Conservation (phyloP, 1,284 basidiomycete species). For the Fomitopsis schrenkii region DNA sequence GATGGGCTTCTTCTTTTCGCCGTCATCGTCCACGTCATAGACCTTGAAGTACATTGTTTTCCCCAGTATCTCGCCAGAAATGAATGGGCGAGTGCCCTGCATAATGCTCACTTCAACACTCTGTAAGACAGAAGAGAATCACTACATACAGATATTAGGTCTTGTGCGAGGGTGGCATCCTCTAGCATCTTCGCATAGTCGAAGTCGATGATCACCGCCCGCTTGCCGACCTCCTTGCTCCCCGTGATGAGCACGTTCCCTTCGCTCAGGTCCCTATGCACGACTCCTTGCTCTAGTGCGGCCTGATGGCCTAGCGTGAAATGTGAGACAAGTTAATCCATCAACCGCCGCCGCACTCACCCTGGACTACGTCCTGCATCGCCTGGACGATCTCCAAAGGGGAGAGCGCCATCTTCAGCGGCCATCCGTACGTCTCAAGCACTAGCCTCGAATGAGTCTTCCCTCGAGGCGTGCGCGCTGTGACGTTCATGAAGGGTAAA, state of each 20-base stretch:
- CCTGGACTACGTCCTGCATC: not conserved
- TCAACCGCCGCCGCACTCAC: not conserved
- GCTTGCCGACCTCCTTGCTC: not conserved
- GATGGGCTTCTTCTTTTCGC: not conserved
- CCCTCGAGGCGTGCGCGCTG: not conserved
- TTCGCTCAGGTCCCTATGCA: not conserved
- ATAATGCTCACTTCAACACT: not conserved
- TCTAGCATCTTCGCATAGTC: not conserved
- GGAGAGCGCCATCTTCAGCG: not conserved
- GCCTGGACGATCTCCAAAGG: not conserved
- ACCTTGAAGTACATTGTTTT: not conserved
- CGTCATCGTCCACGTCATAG: not conserved
- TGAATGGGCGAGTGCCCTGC: not conserved
- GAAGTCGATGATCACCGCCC: not conserved
- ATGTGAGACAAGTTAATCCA: not conserved
- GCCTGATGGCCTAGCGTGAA: not conserved
- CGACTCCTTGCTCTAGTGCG: not conserved
- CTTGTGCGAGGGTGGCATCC: not conserved
- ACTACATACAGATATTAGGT: not conserved
- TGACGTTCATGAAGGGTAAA: too few species aligned
- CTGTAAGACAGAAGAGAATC: too few species aligned
- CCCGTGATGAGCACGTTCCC: not conserved
- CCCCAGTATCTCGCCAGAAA: not conserved
- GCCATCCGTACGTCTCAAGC: not conserved
- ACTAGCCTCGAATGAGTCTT: not conserved